Base-by-base conservation (phyloP, 768 basidiomycete species). In the Clavaria fumosa region DNA sequence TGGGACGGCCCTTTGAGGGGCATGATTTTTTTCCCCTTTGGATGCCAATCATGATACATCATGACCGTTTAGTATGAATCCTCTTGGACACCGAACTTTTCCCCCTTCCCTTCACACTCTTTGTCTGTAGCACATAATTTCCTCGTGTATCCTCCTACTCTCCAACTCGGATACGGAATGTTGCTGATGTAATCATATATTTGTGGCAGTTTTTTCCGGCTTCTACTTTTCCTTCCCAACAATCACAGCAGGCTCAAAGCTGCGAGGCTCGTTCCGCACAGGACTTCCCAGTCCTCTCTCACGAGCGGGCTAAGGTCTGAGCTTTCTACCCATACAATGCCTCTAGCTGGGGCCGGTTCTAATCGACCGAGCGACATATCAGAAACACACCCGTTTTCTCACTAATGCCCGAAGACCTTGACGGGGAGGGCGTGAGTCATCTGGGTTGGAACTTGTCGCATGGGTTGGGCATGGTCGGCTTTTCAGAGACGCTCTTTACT, bases 231-330 rank as follows among this genome's bases (percentile, higher is more conserved):
- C 27, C 30, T 37, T 37, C 31, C 21, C 19, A 19, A 14, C 20
- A n/a, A 23, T 21, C 35, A 37, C 43, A 35, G 32, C 44, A 42
- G 40, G 22, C 37, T 31, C 17, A 77, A 81, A 64, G 71, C 74
- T 65, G 70, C 74, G 66, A 74, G 58, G 73, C 75, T 78, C 73
- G 72, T 59, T 45, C 58, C 74, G 50, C 47, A 72, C 68, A 62
- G 62, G 64, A 62, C 41, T 51, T 47, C 41, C 40, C 18, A 24
- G 43, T 49, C 47, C 40, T 43, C 42, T 39, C 45, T 76, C 56
- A 65, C 72, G 73, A 78, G 75, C 76, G 75, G 78, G 77, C 69
- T 64, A 80, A 80, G 75, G 77, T 79, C 76, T 76, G 78, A 79
- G 75, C 56, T 68, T 72, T n/a, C n/a, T n/a, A n/a, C n/a, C n/a